Conservation (phyloP, 1,139 yeast genomes). For the Diutina siamensis region DNA sequence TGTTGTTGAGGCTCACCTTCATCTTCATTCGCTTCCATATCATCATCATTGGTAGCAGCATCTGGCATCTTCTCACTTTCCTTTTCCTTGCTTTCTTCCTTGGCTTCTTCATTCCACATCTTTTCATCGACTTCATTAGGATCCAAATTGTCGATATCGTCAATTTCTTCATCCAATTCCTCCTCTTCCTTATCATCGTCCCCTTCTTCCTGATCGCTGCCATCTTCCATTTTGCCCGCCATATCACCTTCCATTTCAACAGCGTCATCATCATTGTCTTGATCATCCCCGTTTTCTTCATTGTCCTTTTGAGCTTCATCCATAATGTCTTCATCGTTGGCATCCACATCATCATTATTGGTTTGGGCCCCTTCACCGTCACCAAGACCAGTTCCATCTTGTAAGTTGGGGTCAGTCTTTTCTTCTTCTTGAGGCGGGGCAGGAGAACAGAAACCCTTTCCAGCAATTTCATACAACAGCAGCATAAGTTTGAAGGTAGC, state of each 20-base stretch:
- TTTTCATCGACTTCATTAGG: conserved; percentile 95
- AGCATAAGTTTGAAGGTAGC: conserved; percentile 52
- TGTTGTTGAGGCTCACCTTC: conserved; percentile 25
- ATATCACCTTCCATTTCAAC: conserved; percentile 93
- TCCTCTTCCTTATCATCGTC: conserved; percentile 39
- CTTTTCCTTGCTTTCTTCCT: conserved; percentile 62
- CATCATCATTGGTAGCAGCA: conserved; percentile 39
- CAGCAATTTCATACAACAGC: conserved; percentile 49
- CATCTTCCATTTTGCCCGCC: conserved; percentile 86
- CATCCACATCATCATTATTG: conserved; percentile 77
- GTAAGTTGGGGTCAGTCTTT: conserved; percentile 40
- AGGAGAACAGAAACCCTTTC: conserved; percentile 92
- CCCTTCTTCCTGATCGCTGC: conserved; percentile 57
- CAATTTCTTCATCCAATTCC: conserved; percentile 80
- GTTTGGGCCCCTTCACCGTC: conserved; percentile 88
- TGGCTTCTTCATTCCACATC: conserved; percentile 96
- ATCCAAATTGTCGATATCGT: conserved; percentile 80
- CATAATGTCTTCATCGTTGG: conserved; percentile 71
- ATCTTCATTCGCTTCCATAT: conserved; percentile 53
- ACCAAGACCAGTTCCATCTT: conserved; percentile 93
- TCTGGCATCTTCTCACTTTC: conserved; percentile 61
- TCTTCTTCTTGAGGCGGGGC: conserved; percentile 59
- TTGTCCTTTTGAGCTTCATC: conserved; percentile 85
- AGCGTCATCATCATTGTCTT: conserved; percentile 60
- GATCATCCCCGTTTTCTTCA: conserved; percentile 40